Evolutionary conservation across 257 asterid genomes (phyloP).

Genomic region (Ocimum tenuiflorum): DNA sequence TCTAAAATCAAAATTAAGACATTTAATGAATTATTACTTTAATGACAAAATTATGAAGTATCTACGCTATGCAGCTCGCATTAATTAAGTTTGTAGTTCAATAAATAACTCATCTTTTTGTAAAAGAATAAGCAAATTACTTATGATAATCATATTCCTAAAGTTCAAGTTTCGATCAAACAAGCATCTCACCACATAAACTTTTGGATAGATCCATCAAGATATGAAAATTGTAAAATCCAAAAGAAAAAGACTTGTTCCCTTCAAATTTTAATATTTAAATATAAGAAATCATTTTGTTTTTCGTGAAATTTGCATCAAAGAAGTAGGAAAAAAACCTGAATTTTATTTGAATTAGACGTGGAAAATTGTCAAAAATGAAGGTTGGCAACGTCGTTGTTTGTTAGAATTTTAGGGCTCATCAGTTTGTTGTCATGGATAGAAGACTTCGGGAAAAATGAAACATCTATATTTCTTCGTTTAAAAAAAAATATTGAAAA

Average conservation of each 20-base stretch:
- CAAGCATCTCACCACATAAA: too few relatives aligned
- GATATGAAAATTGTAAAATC: too few relatives aligned
- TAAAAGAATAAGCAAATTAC: too few relatives aligned
- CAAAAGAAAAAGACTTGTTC: too few relatives aligned
- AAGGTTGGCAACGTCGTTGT: not conserved
- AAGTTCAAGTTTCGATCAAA: too few relatives aligned
- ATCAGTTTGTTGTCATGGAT: conserved; percentile 13
- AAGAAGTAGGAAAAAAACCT: not conserved
- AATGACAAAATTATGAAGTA: not conserved
- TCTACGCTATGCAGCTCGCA: not conserved
- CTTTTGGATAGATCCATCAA: too few relatives aligned
- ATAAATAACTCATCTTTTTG: not conserved
- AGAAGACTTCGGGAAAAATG: conserved; percentile 14
- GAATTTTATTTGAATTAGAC: not conserved
- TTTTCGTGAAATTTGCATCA: too few relatives aligned
- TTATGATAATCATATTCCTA: too few relatives aligned
- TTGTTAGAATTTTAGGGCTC: conserved; percentile 9
- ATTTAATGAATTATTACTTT: conserved; percentile 2
- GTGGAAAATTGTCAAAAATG: not conserved
- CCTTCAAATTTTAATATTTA: too few relatives aligned
- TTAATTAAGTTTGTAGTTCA: not conserved
- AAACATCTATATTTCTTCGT: too few relatives aligned
- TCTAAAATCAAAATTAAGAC: not conserved
- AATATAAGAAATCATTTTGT: too few relatives aligned
- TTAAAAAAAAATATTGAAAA: too few relatives aligned